Evolutionary conservation across 1,284 basidiomycete genomes (phyloP), one percentile per base, ranked within the genome.

Genomic region (Ganoderma sinense): DNA sequence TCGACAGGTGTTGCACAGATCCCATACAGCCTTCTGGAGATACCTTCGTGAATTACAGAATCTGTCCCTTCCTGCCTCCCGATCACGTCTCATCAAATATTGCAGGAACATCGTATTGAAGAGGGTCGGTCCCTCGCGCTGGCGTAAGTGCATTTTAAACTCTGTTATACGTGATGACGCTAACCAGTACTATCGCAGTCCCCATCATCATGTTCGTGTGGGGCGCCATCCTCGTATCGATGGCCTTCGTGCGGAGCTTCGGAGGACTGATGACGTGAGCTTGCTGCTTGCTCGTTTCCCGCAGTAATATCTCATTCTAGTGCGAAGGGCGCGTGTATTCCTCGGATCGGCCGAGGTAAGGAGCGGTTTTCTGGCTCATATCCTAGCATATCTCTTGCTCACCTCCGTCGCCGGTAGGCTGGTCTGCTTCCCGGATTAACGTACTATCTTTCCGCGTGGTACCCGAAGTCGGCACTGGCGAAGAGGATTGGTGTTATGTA

Each of bases 341-440:
- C 56, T 67, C 1, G 69, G 69, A 5, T 29, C 40, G 20, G 48
- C 69, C 3, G 69, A 70, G 61, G 69, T 66, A 13, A 4, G 63
- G 2, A 8, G 10, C 16, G 4, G 8, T 31, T 8, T 23, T 5
- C 18, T 40, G 16, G 13, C 23, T 20, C 2, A 43, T 10, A 16
- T 36, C 83, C 87, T n/a, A n/a, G n/a, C n/a, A n/a, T n/a, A n/a
- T n/a, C n/a, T n/a, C 11, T 80, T 88, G 88, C 23, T 53, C 73
- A 81, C 36, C 23, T 8, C 8, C 88, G 8, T 86, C 86, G 0
- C 84, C 81, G 66, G n/a, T 14, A 53, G 48, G 23, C 48, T 6
- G 77, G 73, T 88, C 89, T 78, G 88, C 90, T 74, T 86, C 88
- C 41, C 84, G 90, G 41, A 77, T 84, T 69, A 82, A 82, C 73